phyloP scores from a whole-genome alignment of 768 basidiomycete genomes.

The Amanita molliuscula region DNA sequence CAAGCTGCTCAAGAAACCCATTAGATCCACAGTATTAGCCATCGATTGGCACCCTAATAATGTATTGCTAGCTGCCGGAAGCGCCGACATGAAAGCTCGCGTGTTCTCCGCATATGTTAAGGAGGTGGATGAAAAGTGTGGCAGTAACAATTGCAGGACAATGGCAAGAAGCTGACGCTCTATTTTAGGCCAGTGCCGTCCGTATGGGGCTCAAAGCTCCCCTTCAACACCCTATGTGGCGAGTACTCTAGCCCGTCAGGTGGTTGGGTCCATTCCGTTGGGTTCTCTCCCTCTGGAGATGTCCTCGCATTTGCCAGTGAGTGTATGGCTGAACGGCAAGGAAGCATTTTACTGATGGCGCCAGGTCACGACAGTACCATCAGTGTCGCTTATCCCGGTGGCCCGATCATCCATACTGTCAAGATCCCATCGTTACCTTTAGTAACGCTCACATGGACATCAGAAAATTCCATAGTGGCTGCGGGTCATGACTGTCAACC shows the following conservation, averaged over 20 bases:
- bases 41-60: conserved; percentile 99
- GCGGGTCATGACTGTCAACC: conserved; percentile 99
- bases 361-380: conserved; percentile 95
- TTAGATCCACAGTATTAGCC: conserved; percentile 86
- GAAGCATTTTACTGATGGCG: background rate
- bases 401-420: conserved; percentile 63
- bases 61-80: conserved; percentile 92
- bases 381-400: conserved; percentile 84
- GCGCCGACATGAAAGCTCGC: conserved; percentile 94
- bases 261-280: conserved; percentile 95
- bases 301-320: conserved; percentile 85
- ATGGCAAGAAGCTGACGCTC: conserved; percentile 5
- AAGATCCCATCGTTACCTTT: conserved; percentile 72
- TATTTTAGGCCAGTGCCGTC: conserved; percentile 65
- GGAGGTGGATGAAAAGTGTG: conserved; percentile 86
- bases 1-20: conserved; percentile 94
- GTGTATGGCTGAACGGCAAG: conserved; percentile 19
- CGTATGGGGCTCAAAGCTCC: conserved; percentile 96
- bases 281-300: conserved; percentile 96
- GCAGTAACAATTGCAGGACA: background rate
- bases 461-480: conserved; percentile 74
- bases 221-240: conserved; percentile 96
- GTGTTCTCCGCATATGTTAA: conserved; percentile 99
- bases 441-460: conserved; percentile 78
- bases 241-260: conserved; percentile 85